These are phyloP conservation scores for Mycena filopes DNA, from an alignment of 768 basidiomycete genomes.

Conservation along the genomic window DNA sequence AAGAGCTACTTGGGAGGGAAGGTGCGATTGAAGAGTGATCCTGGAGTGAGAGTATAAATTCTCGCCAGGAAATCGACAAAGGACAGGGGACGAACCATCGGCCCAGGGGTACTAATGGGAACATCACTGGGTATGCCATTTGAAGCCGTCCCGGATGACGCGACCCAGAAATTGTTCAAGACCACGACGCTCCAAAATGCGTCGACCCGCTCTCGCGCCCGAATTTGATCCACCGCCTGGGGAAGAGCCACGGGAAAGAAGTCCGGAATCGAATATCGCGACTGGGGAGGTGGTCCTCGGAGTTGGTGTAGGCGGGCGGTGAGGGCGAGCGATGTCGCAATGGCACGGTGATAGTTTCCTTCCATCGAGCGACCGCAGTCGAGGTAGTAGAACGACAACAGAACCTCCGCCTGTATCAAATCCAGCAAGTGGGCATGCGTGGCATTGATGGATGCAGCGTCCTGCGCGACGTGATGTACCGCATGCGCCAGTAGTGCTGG, in stretches of 20 bases:
- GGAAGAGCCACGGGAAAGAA: neutral
- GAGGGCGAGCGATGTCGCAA: conserved; percentile 25
- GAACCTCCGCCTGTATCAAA: conserved; percentile 21
- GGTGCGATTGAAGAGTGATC: neutral
- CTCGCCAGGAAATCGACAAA: too few relatives aligned
- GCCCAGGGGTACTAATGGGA: conserved; percentile 19
- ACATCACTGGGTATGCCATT: conserved; percentile 14
- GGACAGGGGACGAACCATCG: neutral
- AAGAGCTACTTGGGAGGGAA: neutral
- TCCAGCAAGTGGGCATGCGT: neutral
- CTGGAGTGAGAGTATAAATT: neutral
- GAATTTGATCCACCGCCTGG: neutral
- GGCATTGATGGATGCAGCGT: neutral
- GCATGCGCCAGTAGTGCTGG: neutral
- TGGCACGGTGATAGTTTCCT: conserved; percentile 13
- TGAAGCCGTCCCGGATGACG: conserved; percentile 12
- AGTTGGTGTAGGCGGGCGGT: conserved; percentile 20
- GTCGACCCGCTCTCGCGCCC: conserved; percentile 3
- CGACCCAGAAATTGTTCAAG: conserved; percentile 26
- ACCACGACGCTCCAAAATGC: conserved; percentile 28
- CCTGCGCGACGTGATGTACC: neutral
- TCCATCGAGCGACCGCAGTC: conserved; percentile 5
- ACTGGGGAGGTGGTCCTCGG: neutral
- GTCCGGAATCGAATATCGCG: neutral
- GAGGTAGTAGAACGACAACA: conserved; percentile 28